These are phyloP conservation scores for Tricholoma flavovirens DNA, from an alignment of 768 basidiomycete genomes.

Conservation along the genomic window DNA sequence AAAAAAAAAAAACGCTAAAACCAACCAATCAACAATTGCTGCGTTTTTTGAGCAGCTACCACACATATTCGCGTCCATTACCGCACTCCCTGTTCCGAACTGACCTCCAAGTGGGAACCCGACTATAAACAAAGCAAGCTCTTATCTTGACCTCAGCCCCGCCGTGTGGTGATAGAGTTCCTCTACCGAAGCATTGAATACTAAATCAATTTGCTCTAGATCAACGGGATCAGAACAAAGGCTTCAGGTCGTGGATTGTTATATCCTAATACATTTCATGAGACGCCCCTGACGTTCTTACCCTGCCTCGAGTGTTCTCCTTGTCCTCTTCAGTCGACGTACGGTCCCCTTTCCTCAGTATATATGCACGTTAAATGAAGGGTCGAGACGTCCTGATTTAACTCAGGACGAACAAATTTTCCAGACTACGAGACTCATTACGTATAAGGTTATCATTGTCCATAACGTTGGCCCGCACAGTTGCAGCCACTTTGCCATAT, in stretches of 20 bases:
- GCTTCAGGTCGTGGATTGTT: constrained; percentile 41
- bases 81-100: constrained; percentile 56
- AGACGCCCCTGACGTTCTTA: constrained; percentile 47
- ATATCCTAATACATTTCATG: constrained; percentile 47
- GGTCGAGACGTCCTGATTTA: constrained; percentile 14
- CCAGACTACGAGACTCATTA: constrained; percentile 48
- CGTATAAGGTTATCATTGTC: constrained; percentile 21
- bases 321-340: constrained; percentile 50
- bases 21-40: too few species aligned
- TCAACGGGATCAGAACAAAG: constrained; percentile 33
- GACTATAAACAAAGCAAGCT: constrained; percentile 44
- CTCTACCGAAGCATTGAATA: neutral
- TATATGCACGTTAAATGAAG: neutral
- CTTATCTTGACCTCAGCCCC: constrained; percentile 52
- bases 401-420: constrained; percentile 51
- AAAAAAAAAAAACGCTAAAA: too few species aligned
- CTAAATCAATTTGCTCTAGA: constrained; percentile 15
- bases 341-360: constrained; percentile 8
- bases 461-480: constrained; percentile 3
- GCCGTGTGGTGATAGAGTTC: constrained; percentile 42
- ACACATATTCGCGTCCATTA: constrained; percentile 35
- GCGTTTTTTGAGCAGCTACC: too few species aligned
- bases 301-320: constrained; percentile 48
- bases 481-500: constrained; percentile 52
- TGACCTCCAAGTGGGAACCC: constrained; percentile 18